Base-by-base conservation (phyloP, 768 basidiomycete genomes). In the Clavulina sp. region DNA sequence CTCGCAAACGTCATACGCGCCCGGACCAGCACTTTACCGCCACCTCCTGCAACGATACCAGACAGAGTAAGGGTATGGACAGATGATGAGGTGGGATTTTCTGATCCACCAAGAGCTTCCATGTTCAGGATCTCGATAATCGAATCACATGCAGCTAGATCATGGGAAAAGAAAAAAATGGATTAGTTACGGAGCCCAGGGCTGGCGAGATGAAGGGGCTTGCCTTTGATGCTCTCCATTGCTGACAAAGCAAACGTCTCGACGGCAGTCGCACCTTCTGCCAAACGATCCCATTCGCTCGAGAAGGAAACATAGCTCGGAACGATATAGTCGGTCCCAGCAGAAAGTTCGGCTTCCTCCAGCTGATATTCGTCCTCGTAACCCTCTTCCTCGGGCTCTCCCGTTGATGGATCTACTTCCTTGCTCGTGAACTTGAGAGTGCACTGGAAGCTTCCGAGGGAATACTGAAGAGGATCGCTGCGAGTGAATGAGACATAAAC, bases 321-420 rank as follows among this genome's bases (percentile, higher is more conserved):
- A 36, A 92, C 70, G 61, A 99, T 85, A 65, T 93, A 99, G 69
- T 97, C 93, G 2, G 82, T 81, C 29, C 82, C 84, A 7, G 87
- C 92, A 54, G 82, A 80, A 50, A 99, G 71, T 63, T 97, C 95
- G 52, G 95, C 77, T 55, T 97, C 95, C 65, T 99, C 95, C 40
- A 96, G 70, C 65, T 88, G 86, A 66, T 99, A 99, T 66, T 97
- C 93, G 68, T 97, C 95, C 62, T 91, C 86, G 65, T 97, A 99
- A n/a, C 95, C 95, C 50, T 95, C 92, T 57, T 85, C 88, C 66
- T 99, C 95, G 5, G 95, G 95, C 61, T 86, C 80, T 23, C 92
- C 92, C 13, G 85, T 92, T 41, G 83, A 75, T 9, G 95, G 95
- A 65, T 99, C 95, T 18, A 97, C 76, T 63, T 99, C 95, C 66